Conservation (phyloP, 768 basidiomycete genomes). For the Tephrocybe sp. region DNA sequence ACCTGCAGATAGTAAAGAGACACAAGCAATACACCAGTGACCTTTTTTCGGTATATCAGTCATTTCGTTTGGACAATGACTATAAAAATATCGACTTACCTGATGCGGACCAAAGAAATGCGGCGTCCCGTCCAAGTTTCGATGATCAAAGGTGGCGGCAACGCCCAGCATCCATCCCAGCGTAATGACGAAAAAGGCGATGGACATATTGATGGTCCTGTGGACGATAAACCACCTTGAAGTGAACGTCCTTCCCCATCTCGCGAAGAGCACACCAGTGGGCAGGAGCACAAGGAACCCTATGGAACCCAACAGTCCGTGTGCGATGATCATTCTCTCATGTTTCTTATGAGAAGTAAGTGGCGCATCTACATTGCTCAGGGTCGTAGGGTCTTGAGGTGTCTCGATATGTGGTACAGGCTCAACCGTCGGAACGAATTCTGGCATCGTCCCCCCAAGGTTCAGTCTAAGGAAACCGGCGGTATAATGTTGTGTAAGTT, state of each 20-base stretch:
- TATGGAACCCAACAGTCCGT: constrained; percentile 48
- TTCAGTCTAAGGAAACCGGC: constrained; percentile 35
- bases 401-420: constrained; percentile 8
- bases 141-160: constrained; percentile 39
- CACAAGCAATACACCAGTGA: constrained; percentile 51
- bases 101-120: constrained; percentile 52
- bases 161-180: constrained; percentile 49
- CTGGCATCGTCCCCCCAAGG: constrained; percentile 28
- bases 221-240: constrained; percentile 58
- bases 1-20: constrained; percentile 50
- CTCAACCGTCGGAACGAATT: constrained; percentile 11
- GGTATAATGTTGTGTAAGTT: constrained; percentile 28
- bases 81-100: constrained; percentile 26
- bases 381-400: constrained; percentile 5
- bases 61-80: background rate
- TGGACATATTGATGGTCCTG: constrained; percentile 42
- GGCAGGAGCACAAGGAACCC: constrained; percentile 61
- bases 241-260: constrained; percentile 50
- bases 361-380: constrained; percentile 5
- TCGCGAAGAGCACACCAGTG: constrained; percentile 48
- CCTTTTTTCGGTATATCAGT: constrained; percentile 27
- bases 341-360: constrained; percentile 24
- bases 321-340: constrained; percentile 47
- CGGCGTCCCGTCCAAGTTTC: constrained; percentile 19
- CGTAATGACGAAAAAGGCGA: constrained; percentile 49